Evolutionary conservation across 805 yeast genomes (phyloP).

Genomic region (Spathaspora passalidarum): DNA sequence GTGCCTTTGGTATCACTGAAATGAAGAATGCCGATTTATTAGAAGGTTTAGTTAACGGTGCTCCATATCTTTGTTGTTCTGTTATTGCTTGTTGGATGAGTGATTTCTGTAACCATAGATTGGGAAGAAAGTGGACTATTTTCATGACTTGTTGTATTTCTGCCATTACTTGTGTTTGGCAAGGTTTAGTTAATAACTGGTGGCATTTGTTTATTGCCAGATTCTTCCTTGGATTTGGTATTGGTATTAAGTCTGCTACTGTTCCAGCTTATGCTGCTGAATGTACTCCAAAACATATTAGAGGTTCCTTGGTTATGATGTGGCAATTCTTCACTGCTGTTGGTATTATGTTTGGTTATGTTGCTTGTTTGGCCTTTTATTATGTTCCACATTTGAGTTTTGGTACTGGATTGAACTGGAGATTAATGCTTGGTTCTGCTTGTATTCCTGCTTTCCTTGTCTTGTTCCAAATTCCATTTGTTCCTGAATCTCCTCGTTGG

Average conservation of each 20-base stretch:
- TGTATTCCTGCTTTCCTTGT: conserved; percentile 55
- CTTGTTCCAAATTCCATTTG: conserved; percentile 46
- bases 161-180: conserved; percentile 64
- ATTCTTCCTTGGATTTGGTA: conserved; percentile 39
- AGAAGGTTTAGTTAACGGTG: conserved; percentile 60
- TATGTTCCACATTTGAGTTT: conserved; percentile 46
- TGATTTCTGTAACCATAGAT: conserved; percentile 45
- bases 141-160: conserved; percentile 60
- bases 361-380: conserved; percentile 58
- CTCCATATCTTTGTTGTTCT: conserved; percentile 63
- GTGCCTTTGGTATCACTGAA: conserved; percentile 44
- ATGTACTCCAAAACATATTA: conserved; percentile 51
- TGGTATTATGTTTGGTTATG: conserved; percentile 67
- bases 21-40: conserved; percentile 50
- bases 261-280: conserved; percentile 69
- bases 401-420: conserved; percentile 50
- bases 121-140: conserved; percentile 62
- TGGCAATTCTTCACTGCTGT: conserved; percentile 79
- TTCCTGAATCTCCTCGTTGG: conserved; percentile 75
- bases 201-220: conserved; percentile 60
- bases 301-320: conserved; percentile 68
- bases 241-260: conserved; percentile 65
- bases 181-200: conserved; percentile 60
- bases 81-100: conserved; percentile 60
- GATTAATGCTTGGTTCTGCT: conserved; percentile 65